A percentile compares a stretch with the other conserved stretches of the same genome.
These are phyloP conservation scores for Bullera alba DNA, from an alignment of 768 basidiomycete genomes.

Conservation along the genomic window DNA sequence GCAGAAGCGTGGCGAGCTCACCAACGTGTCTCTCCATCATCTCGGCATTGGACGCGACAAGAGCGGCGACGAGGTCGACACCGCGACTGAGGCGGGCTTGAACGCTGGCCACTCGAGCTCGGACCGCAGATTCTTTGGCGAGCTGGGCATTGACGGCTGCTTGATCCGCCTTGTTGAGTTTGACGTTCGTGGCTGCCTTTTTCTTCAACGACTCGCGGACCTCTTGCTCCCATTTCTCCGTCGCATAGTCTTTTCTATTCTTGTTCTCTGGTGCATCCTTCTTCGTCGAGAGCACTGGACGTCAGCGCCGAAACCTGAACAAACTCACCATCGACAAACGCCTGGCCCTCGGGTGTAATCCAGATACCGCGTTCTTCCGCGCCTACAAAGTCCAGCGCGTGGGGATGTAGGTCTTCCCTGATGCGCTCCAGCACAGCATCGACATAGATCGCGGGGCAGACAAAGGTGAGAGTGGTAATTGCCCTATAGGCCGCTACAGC, in stretches of 20 bases:
- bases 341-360: conserved; percentile 73
- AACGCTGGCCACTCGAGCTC: conserved; percentile 56
- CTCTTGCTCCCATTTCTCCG: conserved; percentile 92
- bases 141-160: conserved; percentile 77
- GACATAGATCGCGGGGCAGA: conserved; percentile 63
- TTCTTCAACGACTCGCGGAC: conserved; percentile 73
- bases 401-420: conserved; percentile 58
- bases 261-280: conserved; percentile 52
- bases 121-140: conserved; percentile 65
- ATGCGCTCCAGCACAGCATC: conserved; percentile 66
- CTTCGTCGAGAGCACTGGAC: conserved; percentile 58
- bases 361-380: conserved; percentile 74
- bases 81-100: conserved; percentile 60
- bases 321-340: conserved; percentile 68
- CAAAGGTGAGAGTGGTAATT: conserved; percentile 68
- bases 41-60: conserved; percentile 54
- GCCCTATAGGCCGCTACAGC: conserved; percentile 63
- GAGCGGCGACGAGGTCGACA: conserved; percentile 59
- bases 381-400: conserved; percentile 58
- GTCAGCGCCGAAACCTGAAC: not conserved
- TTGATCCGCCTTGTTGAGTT: conserved; percentile 75
- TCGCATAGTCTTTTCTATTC: conserved; percentile 82
- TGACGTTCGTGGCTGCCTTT: conserved; percentile 49
- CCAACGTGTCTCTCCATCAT: conserved; percentile 58
- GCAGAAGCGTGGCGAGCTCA: conserved; percentile 55